Base-by-base conservation (phyloP, 441 rosid genomes). In the Codiaeum variegatum region DNA sequence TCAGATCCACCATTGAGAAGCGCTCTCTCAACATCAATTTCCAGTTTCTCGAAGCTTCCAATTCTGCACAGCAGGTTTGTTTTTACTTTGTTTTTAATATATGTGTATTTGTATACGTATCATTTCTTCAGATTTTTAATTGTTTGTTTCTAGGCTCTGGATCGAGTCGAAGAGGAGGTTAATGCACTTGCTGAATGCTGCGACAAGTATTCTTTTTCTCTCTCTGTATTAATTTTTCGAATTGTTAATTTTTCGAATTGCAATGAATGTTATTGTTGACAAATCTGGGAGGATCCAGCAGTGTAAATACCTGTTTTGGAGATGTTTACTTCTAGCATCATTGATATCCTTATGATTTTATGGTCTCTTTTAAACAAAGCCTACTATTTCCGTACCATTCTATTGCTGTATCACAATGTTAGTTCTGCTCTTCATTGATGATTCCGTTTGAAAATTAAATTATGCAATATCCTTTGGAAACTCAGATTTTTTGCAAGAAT, bases 1-100 rank as follows among this genome's bases (percentile, higher is more conserved):
- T 95, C 82, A 86, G 97, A 91, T 95, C 98, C 80, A 85, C 97
- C 84, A 85, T 95, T 75, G 98, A 95, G 90, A 88, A 91, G 73
- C 97, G 99, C 44, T 86, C 98, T 59, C 97, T 95, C 63, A 78
- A 83, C 79, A 90, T 95, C 88, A 91, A 95, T 67, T 74, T 74
- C n/a, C 92, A 93, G 69, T 95, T 95, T 71, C 95, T 95, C 16
- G 83, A 73, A 9, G 93, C 98, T 51, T 91, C 98, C 59, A 75
- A 79, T 59, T 75, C 93, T 54, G 85, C 98, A 31, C 99, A 93
- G 82, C 86, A 77, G 67, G 92, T 82, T 6, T 3, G 8, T n/a
- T 49, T 26, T 3, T 19, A 24, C 23, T 15, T 3, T 3, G 54
- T 51, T 34, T 59, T 28, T 40, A n/a, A 54, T 29, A 13, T 36